Base-by-base conservation (phyloP, 1,139 yeast species). In the Taphrina communis region DNA sequence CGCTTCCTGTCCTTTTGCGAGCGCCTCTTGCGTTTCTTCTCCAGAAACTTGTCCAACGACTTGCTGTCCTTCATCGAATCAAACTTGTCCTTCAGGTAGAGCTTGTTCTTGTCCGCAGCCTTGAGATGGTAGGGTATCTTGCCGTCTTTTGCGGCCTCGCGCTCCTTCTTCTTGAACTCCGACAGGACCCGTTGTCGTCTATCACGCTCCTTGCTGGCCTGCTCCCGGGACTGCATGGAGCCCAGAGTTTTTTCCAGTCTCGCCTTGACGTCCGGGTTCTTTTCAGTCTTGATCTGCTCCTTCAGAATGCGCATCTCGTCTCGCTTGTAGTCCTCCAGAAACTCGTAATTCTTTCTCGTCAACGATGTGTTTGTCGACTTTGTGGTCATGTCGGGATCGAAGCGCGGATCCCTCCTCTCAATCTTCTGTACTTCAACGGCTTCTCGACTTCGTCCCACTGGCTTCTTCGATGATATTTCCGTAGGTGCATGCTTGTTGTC, bases 11-110 rank as follows among this genome's bases (percentile, higher is more conserved):
- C 98, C 80, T 89, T 90, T 75, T 97, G 97, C 77, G 93, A 83
- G 78, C 90, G 86, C 84, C 88, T 90, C 89, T 93, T 93, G 77
- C 98, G 86, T 84, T 93, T 90, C 77, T 97, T 85, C 80, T 92
- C 97, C 84, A 94, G 85, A 51, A 89, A 92, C 83, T 88, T 89
- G 74, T 89, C 93, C 75, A 96, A 56, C 17, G 62, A 84, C 77
- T 94, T 97, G 71, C 84, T 83, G 58, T 88, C 81, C 81, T 86
- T 90, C 97, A 94, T 89, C 70, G 82, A 80, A 73, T 90, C 95
- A 80, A 88, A 94, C 78, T 90, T 90, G 78, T 94, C 96, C 80
- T 89, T 89, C 76, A 92, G 93, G 66, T 94, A 82, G 77, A 94
- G 83, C 80, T 90, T 91, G 72, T 95, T 82, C 81, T 90, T 87